These are phyloP conservation scores for Fusarium cicatricum DNA, from an alignment of 2,329 filamentous ascomycete species.

Conservation along the genomic window DNA sequence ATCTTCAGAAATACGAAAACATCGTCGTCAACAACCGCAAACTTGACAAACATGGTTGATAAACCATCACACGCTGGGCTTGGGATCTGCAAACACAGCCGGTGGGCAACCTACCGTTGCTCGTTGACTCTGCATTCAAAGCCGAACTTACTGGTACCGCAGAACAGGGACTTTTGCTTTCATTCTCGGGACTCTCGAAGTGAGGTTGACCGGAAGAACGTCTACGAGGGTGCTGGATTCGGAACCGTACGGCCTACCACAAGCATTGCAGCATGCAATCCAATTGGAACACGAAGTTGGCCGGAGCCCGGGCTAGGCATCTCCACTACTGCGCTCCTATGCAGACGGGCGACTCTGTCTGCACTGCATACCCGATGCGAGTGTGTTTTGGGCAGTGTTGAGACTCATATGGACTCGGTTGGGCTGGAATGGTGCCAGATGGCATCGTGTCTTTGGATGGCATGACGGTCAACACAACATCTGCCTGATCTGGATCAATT, in stretches of 20 bases:
- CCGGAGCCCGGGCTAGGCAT: constrained; percentile 33
- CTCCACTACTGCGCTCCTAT: constrained; percentile 35
- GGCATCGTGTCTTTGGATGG: constrained; percentile 56
- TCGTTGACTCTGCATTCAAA: background rate
- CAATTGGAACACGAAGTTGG: constrained; percentile 37
- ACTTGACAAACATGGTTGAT: background rate
- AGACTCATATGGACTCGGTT: constrained; percentile 34
- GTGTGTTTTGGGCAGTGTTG: constrained; percentile 34
- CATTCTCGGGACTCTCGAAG: constrained; percentile 1
- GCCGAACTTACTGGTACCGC: constrained; percentile 3
- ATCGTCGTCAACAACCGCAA: constrained; percentile 49
- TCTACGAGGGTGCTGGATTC: constrained; percentile 4
- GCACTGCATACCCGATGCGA: constrained; percentile 34
- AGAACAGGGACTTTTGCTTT: constrained; percentile 1
- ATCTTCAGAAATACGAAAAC: constrained; percentile 75
- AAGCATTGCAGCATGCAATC: constrained; percentile 30
- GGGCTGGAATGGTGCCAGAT: constrained; percentile 53
- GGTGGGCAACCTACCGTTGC: background rate
- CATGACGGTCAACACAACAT: constrained; percentile 36
- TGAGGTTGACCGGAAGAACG: constrained; percentile 24
- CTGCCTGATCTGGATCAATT: constrained; percentile 34
- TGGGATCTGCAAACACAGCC: background rate
- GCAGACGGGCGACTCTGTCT: constrained; percentile 31
- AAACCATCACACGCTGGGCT: background rate
- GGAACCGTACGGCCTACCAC: constrained; percentile 24